Conservation (phyloP, 78 protist species). For the Andalucia godoyi region DNA sequence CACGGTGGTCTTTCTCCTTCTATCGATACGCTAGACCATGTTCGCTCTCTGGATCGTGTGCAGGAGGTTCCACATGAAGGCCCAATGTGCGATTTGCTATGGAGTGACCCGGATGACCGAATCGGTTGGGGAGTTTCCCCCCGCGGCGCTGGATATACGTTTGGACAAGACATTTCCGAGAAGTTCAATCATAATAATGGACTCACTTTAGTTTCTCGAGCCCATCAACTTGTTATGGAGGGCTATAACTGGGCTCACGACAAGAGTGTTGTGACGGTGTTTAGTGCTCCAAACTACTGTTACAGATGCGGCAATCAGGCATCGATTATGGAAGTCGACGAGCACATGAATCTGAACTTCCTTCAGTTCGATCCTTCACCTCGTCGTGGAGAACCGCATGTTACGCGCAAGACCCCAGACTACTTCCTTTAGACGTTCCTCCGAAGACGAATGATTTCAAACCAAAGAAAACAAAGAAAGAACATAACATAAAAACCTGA, state of each 20-base stretch:
- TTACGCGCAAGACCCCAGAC: slow-evolving; percentile 88
- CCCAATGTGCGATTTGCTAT: slow-evolving; percentile 80
- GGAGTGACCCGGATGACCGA: slow-evolving; percentile 83
- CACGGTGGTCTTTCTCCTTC: slow-evolving; percentile 73
- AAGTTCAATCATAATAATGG: slow-evolving; percentile 81
- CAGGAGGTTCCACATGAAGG: slow-evolving; percentile 76
- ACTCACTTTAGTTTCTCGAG: slow-evolving; percentile 68
- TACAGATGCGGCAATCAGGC: slow-evolving; percentile 46
- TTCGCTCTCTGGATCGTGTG: slow-evolving; percentile 14
- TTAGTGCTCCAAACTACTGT: slow-evolving; percentile 63
- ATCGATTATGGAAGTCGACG: slow-evolving; percentile 35
- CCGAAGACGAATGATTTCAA: too few relatives aligned
- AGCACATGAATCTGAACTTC: slow-evolving; percentile 44
- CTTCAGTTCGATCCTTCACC: slow-evolving; percentile 97
- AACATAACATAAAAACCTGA: too few relatives aligned
- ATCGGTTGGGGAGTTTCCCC: slow-evolving; percentile 80
- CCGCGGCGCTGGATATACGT: slow-evolving; percentile 92
- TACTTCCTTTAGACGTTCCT: slow-evolving; percentile 82
- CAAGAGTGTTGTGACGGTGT: slow-evolving; percentile 29
- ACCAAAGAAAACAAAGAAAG: too few relatives aligned
- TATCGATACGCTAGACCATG: slow-evolving; percentile 32
- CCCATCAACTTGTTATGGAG: slow-evolving; percentile 95
- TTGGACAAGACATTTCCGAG: slow-evolving; percentile 79
- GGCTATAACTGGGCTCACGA: slow-evolving; percentile 81
- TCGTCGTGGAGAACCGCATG: slow-evolving; percentile 89